A percentile compares a stretch with the other conserved stretches of the same genome.
Evolutionary conservation across 2,329 filamentous ascomycete genomes (phyloP).

Genomic region (Sclerotinia nivalis): DNA sequence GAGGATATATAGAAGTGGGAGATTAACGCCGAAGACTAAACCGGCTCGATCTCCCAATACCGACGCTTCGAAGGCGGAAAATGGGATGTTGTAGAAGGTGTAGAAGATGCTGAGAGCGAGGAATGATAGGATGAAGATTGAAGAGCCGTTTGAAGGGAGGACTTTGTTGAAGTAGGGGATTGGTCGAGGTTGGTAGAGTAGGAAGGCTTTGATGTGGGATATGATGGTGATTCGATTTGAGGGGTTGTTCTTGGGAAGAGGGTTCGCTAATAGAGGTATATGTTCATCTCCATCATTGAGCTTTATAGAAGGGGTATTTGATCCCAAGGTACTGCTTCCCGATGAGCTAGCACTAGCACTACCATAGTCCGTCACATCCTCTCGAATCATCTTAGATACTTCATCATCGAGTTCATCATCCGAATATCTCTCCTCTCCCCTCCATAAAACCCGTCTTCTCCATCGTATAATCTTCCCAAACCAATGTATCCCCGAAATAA

Average conservation of each 20-base stretch:
- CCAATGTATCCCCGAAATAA: slow-evolving; percentile 34
- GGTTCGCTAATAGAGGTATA: slow-evolving; percentile 32
- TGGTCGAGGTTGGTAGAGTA: slow-evolving; percentile 59
- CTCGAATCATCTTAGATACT: slow-evolving; percentile 23
- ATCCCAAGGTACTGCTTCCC: slow-evolving; percentile 33
- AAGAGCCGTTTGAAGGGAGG: slow-evolving; percentile 58
- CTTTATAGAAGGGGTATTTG: slow-evolving; percentile 28
- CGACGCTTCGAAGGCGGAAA: slow-evolving; percentile 53
- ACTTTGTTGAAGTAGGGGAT: slow-evolving; percentile 58
- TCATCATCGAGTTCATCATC: slow-evolving; percentile 26
- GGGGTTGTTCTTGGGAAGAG: not conserved
- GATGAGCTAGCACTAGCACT: slow-evolving; percentile 30
- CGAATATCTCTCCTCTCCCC: slow-evolving; percentile 15
- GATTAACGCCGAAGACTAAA: slow-evolving; percentile 48
- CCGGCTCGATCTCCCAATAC: slow-evolving; percentile 47
- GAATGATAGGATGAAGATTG: slow-evolving; percentile 53
- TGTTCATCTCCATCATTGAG: slow-evolving; percentile 29
- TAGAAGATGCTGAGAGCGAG: slow-evolving; percentile 59
- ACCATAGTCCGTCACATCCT: slow-evolving; percentile 24
- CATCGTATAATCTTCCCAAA: slow-evolving; percentile 28
- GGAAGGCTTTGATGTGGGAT: slow-evolving; percentile 31
- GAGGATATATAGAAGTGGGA: slow-evolving; percentile 60
- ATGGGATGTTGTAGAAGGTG: slow-evolving; percentile 53
- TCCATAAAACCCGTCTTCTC: slow-evolving; percentile 27
- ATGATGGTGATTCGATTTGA: slow-evolving; percentile 25